Conservation (phyloP, 768 basidiomycete species). For the Pleurotus salmoneostramineus region DNA sequence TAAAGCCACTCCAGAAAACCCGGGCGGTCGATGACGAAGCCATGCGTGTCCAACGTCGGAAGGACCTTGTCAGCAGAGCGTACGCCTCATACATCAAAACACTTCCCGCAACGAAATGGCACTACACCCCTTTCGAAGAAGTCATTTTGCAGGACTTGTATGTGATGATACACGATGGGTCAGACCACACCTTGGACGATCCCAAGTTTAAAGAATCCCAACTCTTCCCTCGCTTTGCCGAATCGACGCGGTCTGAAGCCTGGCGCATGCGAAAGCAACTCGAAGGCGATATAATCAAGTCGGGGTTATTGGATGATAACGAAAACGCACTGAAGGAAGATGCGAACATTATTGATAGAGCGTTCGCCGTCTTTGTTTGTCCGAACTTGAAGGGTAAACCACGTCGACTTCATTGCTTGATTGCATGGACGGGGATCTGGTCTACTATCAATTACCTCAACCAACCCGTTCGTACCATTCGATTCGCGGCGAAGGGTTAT, state of each 20-base stretch:
- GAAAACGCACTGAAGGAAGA: neutral
- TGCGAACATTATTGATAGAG: neutral
- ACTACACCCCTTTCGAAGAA: constrained; percentile 5
- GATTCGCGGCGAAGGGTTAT: neutral
- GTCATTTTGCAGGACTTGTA: constrained; percentile 2
- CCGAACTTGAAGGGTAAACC: constrained; percentile 6
- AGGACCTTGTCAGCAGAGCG: neutral
- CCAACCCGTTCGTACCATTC: neutral
- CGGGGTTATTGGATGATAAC: neutral
- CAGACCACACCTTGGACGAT: constrained; percentile 1
- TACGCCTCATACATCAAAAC: constrained; percentile 4
- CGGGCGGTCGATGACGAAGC: neutral
- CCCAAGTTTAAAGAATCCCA: constrained; percentile 1
- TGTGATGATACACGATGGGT: constrained; percentile 1
- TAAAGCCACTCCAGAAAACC: neutral
- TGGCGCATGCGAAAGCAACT: constrained; percentile 1
- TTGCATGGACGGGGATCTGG: constrained; percentile 4
- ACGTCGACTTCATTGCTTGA: constrained; percentile 1
- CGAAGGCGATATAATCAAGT: neutral
- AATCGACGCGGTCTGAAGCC: neutral
- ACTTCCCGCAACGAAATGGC: neutral
- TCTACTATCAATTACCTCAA: constrained; percentile 5
- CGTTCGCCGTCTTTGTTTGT: constrained; percentile 2
- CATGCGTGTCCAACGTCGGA: neutral
- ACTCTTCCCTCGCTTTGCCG: neutral